A percentile compares a stretch with the other conserved stretches of the same genome.
phyloP scores from a whole-genome alignment of 192 early-diverging fungal species.

The Mortierella claussenii region DNA sequence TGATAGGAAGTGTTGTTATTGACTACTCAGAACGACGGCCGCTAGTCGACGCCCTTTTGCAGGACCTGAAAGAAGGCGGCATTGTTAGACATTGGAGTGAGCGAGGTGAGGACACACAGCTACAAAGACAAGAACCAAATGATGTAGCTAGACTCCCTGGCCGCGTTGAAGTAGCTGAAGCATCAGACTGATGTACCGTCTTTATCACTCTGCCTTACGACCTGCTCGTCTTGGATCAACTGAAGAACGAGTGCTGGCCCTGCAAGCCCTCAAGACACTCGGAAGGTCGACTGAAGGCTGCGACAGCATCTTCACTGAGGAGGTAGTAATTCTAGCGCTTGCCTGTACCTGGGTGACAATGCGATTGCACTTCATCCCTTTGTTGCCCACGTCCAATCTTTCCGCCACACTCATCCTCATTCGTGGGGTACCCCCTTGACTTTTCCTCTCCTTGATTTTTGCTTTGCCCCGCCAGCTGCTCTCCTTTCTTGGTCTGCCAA shows the following conservation, averaged over 20 bases:
- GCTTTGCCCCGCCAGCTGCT: no score
- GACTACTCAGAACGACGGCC: constrained; percentile 21
- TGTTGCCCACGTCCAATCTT: no score
- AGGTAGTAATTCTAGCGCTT: constrained; percentile 54
- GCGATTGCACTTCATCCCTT: no score
- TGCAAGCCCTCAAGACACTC: constrained; percentile 69
- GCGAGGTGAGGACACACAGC: constrained; percentile 28
- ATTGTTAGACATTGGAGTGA: constrained; percentile 36
- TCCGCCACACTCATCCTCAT: no score
- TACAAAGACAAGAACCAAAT: no score
- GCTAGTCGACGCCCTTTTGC: constrained; percentile 30
- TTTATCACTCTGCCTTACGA: no score
- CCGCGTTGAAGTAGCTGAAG: no score
- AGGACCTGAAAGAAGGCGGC: constrained; percentile 48
- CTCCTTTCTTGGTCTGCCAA: no score
- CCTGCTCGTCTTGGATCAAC: not conserved
- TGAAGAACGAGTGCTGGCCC: constrained; percentile 59
- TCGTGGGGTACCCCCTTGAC: no score
- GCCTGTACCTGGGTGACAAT: not conserved
- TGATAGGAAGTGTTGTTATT: constrained; percentile 25
- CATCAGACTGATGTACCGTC: no score
- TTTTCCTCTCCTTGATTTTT: no score
- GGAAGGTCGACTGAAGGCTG: constrained; percentile 67
- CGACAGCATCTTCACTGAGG: constrained; percentile 63
- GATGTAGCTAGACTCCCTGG: no score